Base-by-base conservation (phyloP, 345 rosid species). In the Diplotaxis tenuifolia region DNA sequence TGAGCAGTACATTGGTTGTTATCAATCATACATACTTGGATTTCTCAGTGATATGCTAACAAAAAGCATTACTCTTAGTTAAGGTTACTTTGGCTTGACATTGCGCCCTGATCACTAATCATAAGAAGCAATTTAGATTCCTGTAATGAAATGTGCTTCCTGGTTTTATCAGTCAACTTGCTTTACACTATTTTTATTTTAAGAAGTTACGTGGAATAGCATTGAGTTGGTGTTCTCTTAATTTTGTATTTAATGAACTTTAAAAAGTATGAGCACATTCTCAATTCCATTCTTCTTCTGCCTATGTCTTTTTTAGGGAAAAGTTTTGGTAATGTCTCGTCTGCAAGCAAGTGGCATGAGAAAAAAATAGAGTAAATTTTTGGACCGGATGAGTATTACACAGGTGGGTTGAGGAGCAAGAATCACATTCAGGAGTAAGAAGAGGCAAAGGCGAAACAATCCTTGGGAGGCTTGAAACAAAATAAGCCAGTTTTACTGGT, bases 371-470 rank as follows among this genome's bases (percentile, higher is more conserved):
- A 28, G 28, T n/a, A n/a, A 29, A 53, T 18, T 50, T 36, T n/a
- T 32, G 74, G 64, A 75, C 19, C 57, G 12, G 28, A 49, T 14
- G 9, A 34, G 72, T 34, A 9, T 67, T 47, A 34, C 52, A 7
- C 67, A 75, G 63, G 63, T 27, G 60, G 40, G 38, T 42, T 53
- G 72, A 36, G 61, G 78, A 61, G 53, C 45, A 53, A 7, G 25
- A 18, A 27, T 62, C 56, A 54, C 23, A 42, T 15, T 55, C 19
- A 29, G 22, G 59, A 28, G 18, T 19, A 53, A 54, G 65, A 62
- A 36, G 70, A 23, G 49, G 47, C 57, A 16, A 25, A 49, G 54
- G 31, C 50, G 27, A 34, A 53, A 36, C 62, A 62, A 14, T 49
- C 25, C 9, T 65, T 58, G 50, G 59, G 29, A 73, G 47, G 67